A percentile compares a stretch with the other conserved stretches of the same genome.
Evolutionary conservation across 1,139 yeast genomes (phyloP).

Genomic region (Trichomonascaceae sp.): DNA sequence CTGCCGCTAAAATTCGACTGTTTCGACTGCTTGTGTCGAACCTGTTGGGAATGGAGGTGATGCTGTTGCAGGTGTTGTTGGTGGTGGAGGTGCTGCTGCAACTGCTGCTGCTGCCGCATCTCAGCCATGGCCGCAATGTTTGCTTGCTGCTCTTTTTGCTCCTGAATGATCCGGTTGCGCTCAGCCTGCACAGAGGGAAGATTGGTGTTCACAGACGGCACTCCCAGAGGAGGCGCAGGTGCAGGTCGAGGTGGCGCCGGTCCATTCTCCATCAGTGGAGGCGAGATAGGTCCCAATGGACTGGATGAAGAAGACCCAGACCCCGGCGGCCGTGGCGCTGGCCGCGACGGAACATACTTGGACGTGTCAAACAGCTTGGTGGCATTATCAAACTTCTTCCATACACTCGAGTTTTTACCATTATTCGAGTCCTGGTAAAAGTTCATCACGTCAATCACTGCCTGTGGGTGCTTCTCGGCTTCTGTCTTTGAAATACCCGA

Average conservation of each 20-base stretch:
- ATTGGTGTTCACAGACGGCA: constrained; percentile 21
- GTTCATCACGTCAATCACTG: constrained; percentile 84
- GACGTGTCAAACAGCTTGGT: constrained; percentile 6
- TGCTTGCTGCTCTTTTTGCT: constrained; percentile 11
- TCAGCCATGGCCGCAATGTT: constrained; percentile 7
- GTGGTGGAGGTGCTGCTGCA: constrained; percentile 6
- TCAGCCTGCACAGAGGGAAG: constrained; percentile 12
- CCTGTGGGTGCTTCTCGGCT: constrained; percentile 85
- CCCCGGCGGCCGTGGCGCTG: constrained; percentile 19
- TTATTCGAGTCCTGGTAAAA: constrained; percentile 58
- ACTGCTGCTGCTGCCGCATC: constrained; percentile 10
- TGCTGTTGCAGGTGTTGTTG: constrained; percentile 5
- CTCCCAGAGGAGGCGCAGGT: constrained; percentile 31
- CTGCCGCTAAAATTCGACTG: constrained; percentile 3
- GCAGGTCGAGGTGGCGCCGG: constrained; percentile 30
- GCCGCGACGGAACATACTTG: constrained; percentile 15
- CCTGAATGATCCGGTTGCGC: constrained; percentile 9
- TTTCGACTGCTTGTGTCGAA: constrained; percentile 7
- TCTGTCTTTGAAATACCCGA: constrained; percentile 79
- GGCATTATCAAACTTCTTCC: constrained; percentile 52
- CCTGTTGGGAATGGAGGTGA: constrained; percentile 7
- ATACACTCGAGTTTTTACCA: constrained; percentile 51
- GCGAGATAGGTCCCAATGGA: constrained; percentile 1
- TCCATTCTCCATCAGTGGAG: constrained; percentile 4
- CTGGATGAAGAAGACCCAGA: too few relatives aligned